Evolutionary conservation across 495 filamentous ascomycete species (phyloP).

Genomic region (Hyaloscypha hepaticicola): DNA sequence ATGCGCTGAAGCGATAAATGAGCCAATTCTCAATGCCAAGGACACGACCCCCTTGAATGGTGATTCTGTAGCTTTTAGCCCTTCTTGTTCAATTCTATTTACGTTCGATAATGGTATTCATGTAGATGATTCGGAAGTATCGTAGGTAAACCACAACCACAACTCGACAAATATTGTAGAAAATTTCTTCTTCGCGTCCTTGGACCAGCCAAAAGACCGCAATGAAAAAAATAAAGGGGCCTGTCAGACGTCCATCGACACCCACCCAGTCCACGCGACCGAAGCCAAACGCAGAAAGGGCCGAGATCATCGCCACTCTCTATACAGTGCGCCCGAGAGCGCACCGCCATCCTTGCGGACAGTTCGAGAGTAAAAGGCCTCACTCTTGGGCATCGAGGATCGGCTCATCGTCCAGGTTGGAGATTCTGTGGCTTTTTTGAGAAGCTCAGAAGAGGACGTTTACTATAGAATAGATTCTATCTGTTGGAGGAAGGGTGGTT

Average conservation of each 20-base stretch:
- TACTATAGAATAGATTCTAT: conserved; percentile 56
- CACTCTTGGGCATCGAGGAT: conserved; percentile 72
- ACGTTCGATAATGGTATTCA: no score
- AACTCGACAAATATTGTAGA: no score
- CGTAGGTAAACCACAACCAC: no score
- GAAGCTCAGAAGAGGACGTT: conserved; percentile 49
- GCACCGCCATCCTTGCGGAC: conserved; percentile 41
- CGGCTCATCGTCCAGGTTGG: conserved; percentile 73
- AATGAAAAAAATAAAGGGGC: conserved; percentile 39
- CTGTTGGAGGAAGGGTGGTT: neutral
- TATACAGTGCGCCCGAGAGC: conserved; percentile 43
- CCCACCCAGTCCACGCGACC: conserved; percentile 63
- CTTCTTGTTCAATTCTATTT: no score
- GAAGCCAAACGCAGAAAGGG: conserved; percentile 61
- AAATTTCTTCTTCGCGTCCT: conserved; percentile 31
- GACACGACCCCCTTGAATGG: no score
- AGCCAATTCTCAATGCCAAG: no score
- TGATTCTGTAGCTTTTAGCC: no score
- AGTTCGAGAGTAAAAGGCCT: conserved; percentile 60
- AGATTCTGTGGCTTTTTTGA: conserved; percentile 66
- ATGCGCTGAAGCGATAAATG: no score
- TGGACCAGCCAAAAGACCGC: conserved; percentile 18
- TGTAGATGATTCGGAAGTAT: no score
- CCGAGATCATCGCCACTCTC: conserved; percentile 75
- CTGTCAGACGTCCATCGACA: conserved; percentile 71